Conservation (phyloP, 2,329 filamentous ascomycete genomes). For the Pseudocercospora vitis region DNA sequence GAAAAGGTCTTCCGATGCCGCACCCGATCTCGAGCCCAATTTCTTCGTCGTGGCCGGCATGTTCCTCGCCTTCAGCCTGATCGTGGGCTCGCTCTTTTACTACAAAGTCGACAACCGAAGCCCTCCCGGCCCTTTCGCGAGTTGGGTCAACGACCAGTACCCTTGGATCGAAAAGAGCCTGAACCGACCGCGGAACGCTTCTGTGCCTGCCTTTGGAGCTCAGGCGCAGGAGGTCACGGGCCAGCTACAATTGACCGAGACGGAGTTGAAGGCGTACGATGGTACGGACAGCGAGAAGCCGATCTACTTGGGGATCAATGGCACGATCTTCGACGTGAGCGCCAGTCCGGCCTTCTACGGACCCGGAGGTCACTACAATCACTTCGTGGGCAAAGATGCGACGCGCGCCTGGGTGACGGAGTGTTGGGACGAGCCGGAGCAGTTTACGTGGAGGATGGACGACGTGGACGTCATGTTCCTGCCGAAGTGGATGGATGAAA, state of each 20-base stretch:
- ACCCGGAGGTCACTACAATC: constrained; percentile 34
- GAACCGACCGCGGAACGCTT: constrained; percentile 13
- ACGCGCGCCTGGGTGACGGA: constrained; percentile 36
- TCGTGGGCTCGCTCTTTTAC: constrained; percentile 21
- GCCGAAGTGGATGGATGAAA: constrained; percentile 34
- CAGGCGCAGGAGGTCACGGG: constrained; percentile 18
- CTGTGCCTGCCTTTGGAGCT: constrained; percentile 17
- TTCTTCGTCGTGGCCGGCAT: constrained; percentile 23
- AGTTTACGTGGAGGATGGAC: constrained; percentile 32
- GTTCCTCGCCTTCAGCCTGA: constrained; percentile 18
- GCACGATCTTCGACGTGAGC: constrained; percentile 37
- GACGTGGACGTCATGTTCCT: constrained; percentile 33
- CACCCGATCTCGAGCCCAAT: constrained; percentile 26
- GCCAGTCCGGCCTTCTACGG: constrained; percentile 34
- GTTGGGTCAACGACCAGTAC: constrained; percentile 24
- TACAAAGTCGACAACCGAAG: constrained; percentile 30
- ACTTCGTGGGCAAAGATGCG: constrained; percentile 35
- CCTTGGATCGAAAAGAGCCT: constrained; percentile 22
- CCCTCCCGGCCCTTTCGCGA: constrained; percentile 21
- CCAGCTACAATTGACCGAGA: constrained; percentile 25
- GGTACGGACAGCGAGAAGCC: constrained; percentile 31
- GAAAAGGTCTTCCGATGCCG: constrained; percentile 1
- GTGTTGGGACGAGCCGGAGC: constrained; percentile 34
- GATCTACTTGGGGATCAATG: constrained; percentile 36
- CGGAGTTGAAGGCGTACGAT: constrained; percentile 29